Percentiles rank a stretch among this genome's conserved stretches.
phyloP scores from a whole-genome alignment of 495 filamentous ascomycete genomes.

The Penicillium tannophilum region DNA sequence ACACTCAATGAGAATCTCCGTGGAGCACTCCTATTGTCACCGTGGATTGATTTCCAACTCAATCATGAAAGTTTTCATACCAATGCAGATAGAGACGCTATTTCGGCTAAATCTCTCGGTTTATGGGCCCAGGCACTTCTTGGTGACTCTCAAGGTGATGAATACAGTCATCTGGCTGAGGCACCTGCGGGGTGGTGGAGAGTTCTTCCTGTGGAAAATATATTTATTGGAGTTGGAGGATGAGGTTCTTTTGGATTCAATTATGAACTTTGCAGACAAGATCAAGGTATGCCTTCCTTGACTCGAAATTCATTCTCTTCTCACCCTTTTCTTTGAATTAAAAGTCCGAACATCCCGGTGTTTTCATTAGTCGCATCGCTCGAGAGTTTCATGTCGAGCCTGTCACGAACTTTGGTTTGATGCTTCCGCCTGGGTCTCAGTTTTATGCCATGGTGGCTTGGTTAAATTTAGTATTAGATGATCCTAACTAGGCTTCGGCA shows the following conservation, averaged over 20 bases:
- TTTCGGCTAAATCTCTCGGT: too few relatives aligned
- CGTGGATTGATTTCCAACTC: conserved; percentile 15
- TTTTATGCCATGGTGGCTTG: conserved; percentile 15
- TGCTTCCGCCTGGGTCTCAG: conserved; percentile 9
- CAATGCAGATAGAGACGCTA: conserved; percentile 9
- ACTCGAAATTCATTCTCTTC: too few relatives aligned
- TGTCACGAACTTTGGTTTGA: conserved; percentile 11
- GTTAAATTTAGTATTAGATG: background rate
- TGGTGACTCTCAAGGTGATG: too few relatives aligned
- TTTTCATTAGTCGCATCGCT: background rate
- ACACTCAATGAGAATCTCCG: conserved; percentile 6
- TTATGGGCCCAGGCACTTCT: too few relatives aligned
- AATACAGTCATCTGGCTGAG: too few relatives aligned
- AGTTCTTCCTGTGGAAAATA: too few relatives aligned
- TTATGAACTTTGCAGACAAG: too few relatives aligned
- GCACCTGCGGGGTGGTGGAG: too few relatives aligned
- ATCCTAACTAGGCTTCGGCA: too few relatives aligned
- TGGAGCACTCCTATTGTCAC: conserved; percentile 15
- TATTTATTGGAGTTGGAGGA: too few relatives aligned
- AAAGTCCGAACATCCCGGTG: background rate
- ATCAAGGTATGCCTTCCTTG: too few relatives aligned
- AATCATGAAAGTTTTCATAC: conserved; percentile 6
- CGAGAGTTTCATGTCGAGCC: conserved; percentile 10
- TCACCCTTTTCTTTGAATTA: background rate
- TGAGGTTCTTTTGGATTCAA: too few relatives aligned